Conservation (phyloP, 164 flowering plant genomes). For the Cinnamomum chago region DNA sequence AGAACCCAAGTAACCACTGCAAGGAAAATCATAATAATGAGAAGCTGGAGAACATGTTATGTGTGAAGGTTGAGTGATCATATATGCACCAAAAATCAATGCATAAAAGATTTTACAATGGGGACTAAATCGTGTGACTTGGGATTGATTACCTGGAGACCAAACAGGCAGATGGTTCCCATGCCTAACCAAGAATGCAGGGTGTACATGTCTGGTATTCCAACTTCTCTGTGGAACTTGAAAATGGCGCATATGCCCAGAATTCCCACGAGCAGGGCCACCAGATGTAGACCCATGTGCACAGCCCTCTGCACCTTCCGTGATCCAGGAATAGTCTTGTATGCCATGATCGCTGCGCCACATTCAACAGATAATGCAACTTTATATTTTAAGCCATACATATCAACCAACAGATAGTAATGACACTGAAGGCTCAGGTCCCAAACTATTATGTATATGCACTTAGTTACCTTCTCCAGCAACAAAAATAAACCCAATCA, state of each 20-base stretch:
- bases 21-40: neutral
- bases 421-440: too few species aligned
- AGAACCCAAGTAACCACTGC: conserved; percentile 53
- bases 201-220: conserved; percentile 28
- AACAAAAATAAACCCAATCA: conserved; percentile 25
- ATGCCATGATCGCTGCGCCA: conserved; percentile 31
- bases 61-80: too few species aligned
- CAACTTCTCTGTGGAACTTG: conserved; percentile 47
- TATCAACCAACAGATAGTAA: too few species aligned
- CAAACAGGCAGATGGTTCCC: conserved; percentile 51
- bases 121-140: too few species aligned
- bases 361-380: neutral
- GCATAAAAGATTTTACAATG: too few species aligned
- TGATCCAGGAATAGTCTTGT: conserved; percentile 40
- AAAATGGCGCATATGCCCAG: conserved; percentile 53
- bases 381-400: too few species aligned
- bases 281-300: conserved; percentile 39
- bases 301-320: conserved; percentile 28
- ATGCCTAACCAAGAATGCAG: conserved; percentile 84
- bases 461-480: conserved; percentile 62
- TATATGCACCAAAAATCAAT: too few species aligned
- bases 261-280: conserved; percentile 51
- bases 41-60: neutral
- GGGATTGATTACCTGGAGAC: conserved; percentile 45
- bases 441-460: too few species aligned